Evolutionary conservation across 75 land plant species (phyloP), one percentile per base, ranked within the genome.

Genomic region (Pinus taeda): DNA sequence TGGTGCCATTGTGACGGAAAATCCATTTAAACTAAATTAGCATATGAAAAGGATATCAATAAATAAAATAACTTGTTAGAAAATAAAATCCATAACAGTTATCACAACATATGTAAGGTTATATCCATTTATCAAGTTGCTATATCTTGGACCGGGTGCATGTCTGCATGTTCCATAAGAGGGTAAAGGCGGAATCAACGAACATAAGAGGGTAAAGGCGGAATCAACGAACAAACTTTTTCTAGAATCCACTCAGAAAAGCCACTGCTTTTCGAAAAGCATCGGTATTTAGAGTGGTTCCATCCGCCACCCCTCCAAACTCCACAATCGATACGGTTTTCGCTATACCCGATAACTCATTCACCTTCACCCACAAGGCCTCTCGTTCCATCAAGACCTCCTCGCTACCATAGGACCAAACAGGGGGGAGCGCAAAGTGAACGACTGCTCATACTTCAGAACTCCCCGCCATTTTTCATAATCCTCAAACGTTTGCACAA

Each of bases 111-210:
- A 26, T 26, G 26, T 26, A 26, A 26, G 26, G 26, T 26, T 26
- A 26, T 26, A 26, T 26, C 26, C 26, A 26, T 26, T 26, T 26
- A 26, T 26, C 26, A 26, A 26, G 26, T 26, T 26, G 26, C 26
- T 26, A 26, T 26, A 26, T 26, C 26, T 26, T 26, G 26, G 26
- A 26, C 26, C 26, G n/a, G 79, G 74, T 14, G 84, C 79, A 60
- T 90, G 90, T 76, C 92, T 78, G 36, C 92, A 90, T 76, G 83
- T 66, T 42, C 92, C 92, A 71, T 90, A 90, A 6, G 92, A 90
- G 18, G 92, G 92, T 77, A 90, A 73, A 15, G 92, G 84, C 6
- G 81, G 82, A 21, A 90, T 88, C 22, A 88, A 75, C 5, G 90
- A 77, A 85, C 87, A 90, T n/a, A n/a, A n/a, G n/a, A n/a, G n/a